Evolutionary conservation across 805 yeast genomes (phyloP).

Genomic region (Starmerella khaoyaiensis): DNA sequence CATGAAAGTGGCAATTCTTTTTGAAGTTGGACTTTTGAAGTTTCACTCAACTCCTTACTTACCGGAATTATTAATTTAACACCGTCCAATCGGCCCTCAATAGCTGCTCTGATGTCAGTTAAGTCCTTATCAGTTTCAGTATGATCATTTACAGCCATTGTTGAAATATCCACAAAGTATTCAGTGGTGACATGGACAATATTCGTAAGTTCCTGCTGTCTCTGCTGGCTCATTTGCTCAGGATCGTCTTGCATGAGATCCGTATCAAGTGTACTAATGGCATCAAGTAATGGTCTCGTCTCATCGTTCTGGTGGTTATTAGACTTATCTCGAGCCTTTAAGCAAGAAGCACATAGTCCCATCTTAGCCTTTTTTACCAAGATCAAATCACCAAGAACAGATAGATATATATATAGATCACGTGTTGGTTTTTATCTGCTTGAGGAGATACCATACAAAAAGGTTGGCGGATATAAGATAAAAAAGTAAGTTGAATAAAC

Average conservation of each 20-base stretch:
- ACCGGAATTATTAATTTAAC: constrained; percentile 4
- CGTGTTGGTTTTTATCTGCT: too few relatives aligned
- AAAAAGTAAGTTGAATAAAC: too few relatives aligned
- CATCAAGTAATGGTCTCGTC: constrained; percentile 12
- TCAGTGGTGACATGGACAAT: constrained; percentile 19
- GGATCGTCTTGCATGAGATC: constrained; percentile 7
- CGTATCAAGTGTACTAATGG: not conserved
- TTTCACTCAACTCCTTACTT: constrained; percentile 1
- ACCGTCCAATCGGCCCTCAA: not conserved
- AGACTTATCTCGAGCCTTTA: constrained; percentile 10
- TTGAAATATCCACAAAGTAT: constrained; percentile 16
- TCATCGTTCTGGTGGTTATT: constrained; percentile 3
- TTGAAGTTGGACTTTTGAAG: constrained; percentile 1
- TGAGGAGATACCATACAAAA: too few relatives aligned
- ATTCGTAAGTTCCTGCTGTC: constrained; percentile 16
- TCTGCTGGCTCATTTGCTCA: constrained; percentile 11
- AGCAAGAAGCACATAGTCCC: constrained; percentile 20
- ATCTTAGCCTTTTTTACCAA: too few relatives aligned
- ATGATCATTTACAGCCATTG: constrained; percentile 11
- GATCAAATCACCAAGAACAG: too few relatives aligned
- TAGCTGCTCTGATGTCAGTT: constrained; percentile 3
- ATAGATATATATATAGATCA: too few relatives aligned
- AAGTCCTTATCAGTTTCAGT: constrained; percentile 7
- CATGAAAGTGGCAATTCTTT: not conserved
- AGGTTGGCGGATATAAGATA: too few relatives aligned